Evolutionary conservation across 495 filamentous ascomycete genomes (phyloP).

Genomic region (Aspergillus avenaceus): DNA sequence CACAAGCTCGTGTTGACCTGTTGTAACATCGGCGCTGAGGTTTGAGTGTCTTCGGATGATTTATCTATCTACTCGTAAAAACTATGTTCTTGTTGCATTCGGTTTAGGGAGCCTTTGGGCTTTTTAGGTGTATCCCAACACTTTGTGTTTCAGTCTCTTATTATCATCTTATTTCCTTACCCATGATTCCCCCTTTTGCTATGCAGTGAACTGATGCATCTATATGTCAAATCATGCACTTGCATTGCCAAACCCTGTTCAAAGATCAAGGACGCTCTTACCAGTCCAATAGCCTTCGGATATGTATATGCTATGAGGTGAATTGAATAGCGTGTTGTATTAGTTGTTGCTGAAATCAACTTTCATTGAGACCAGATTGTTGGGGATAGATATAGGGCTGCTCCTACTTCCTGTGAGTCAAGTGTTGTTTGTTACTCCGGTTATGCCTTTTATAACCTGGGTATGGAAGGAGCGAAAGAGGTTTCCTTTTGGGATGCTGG

Average conservation of each 20-base stretch:
- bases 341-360: no score
- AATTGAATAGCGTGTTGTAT: no score
- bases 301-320: not conserved
- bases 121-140: slow-evolving; percentile 1
- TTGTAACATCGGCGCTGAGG: slow-evolving; percentile 5
- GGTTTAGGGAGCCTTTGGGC: not conserved
- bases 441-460: no score
- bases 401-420: no score
- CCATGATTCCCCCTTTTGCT: slow-evolving; percentile 35
- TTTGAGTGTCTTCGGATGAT: slow-evolving; percentile 8
- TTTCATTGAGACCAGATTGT: no score
- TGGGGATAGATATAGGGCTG: not conserved
- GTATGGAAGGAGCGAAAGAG: no score
- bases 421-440: no score
- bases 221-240: slow-evolving; percentile 9
- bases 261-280: not conserved
- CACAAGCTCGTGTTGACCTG: not conserved
- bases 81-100: slow-evolving; percentile 2
- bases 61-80: slow-evolving; percentile 2
- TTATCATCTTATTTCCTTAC: slow-evolving; percentile 14
- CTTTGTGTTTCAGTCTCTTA: not conserved
- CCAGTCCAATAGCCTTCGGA: not conserved
- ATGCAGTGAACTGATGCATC: slow-evolving; percentile 5
- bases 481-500: no score
- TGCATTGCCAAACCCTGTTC: slow-evolving; percentile 1